Evolutionary conservation across 2,329 filamentous ascomycete species (phyloP).

Genomic region (Trichoderma harzianum): DNA sequence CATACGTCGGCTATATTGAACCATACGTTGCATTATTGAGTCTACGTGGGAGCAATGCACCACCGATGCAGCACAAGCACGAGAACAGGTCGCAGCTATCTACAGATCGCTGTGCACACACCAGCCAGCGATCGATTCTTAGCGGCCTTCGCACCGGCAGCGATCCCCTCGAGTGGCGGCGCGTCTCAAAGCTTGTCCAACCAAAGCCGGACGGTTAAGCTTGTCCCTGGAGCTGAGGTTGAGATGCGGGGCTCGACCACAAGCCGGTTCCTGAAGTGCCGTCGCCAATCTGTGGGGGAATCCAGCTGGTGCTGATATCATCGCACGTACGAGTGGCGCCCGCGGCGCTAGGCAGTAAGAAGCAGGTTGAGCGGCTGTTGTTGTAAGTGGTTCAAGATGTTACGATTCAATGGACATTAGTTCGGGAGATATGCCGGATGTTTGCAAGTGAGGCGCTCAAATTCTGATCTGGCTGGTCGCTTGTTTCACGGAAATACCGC

Average conservation of each 20-base stretch:
- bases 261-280: conserved; percentile 14
- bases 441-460: background rate
- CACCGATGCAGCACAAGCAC: background rate
- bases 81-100: background rate
- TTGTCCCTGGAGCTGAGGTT: conserved; percentile 5
- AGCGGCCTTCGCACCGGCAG: background rate
- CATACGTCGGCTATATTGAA: background rate
- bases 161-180: background rate
- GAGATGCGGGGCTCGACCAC: background rate
- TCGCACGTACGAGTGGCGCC: background rate
- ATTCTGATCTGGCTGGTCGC: background rate
- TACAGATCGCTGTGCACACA: background rate
- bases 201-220: background rate
- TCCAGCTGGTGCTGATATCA: conserved; percentile 6
- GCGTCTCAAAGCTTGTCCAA: background rate
- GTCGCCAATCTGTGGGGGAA: conserved; percentile 17
- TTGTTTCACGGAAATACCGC: background rate
- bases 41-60: background rate
- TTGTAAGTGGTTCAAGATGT: background rate
- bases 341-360: conserved; percentile 1
- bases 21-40: background rate
- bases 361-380: conserved; percentile 4
- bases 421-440: background rate
- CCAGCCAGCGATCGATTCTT: background rate
- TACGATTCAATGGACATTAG: background rate